phyloP scores from a whole-genome alignment of 2,329 filamentous ascomycete species.

The Fusarium penzigii region DNA sequence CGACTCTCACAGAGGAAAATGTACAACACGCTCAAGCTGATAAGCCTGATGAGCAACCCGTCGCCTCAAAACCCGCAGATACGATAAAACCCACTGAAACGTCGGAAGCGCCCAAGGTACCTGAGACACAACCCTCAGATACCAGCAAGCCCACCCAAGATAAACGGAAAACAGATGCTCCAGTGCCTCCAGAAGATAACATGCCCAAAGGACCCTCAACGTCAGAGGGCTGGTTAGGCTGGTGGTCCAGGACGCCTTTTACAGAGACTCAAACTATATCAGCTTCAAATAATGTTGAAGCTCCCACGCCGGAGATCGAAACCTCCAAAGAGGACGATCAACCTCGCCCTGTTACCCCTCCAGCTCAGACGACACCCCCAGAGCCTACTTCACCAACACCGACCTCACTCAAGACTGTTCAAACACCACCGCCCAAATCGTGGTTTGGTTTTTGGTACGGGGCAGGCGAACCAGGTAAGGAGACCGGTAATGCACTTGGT shows the following conservation, averaged over 20 bases:
- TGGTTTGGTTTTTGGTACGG: conserved; percentile 46
- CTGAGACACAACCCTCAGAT: not conserved
- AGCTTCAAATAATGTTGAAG: conserved; percentile 10
- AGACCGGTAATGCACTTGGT: conserved; percentile 13
- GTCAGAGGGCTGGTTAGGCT: conserved; percentile 57
- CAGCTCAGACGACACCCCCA: conserved; percentile 16
- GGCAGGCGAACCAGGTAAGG: conserved; percentile 13
- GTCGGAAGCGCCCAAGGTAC: conserved; percentile 3
- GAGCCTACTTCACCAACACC: conserved; percentile 12
- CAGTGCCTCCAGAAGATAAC: not conserved
- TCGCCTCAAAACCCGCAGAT: not conserved
- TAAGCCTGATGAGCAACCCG: conserved; percentile 6
- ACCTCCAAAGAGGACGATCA: conserved; percentile 15
- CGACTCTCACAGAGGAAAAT: conserved; percentile 15
- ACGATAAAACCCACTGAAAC: conserved; percentile 1
- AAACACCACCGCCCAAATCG: conserved; percentile 23
- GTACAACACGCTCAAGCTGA: conserved; percentile 5
- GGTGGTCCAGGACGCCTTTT: conserved; percentile 43
- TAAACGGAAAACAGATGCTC: conserved; percentile 1
- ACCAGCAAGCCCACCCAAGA: conserved; percentile 4
- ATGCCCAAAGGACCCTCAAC: conserved; percentile 24
- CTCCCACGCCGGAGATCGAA: conserved; percentile 10
- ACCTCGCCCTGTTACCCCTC: conserved; percentile 24
- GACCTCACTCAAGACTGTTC: conserved; percentile 15
- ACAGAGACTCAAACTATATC: conserved; percentile 23